Conservation (phyloP, 768 basidiomycete genomes). For the Suillus discolor region DNA sequence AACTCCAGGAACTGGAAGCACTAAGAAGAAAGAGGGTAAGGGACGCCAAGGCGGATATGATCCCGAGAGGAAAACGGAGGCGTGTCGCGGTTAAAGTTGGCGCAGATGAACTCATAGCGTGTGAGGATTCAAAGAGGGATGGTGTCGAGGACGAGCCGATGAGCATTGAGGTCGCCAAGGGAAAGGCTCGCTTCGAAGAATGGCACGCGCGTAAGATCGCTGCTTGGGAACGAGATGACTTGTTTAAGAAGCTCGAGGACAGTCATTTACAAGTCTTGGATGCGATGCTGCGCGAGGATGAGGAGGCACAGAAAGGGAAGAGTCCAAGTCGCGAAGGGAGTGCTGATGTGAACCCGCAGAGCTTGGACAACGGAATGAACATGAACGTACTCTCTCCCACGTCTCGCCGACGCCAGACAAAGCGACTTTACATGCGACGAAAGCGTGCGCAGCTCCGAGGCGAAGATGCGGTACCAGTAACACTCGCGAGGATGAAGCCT, state of each 20-base stretch:
- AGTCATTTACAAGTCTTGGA: slow-evolving; percentile 39
- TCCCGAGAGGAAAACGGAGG: slow-evolving; percentile 7
- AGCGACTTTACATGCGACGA: slow-evolving; percentile 73
- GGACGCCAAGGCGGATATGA: slow-evolving; percentile 12
- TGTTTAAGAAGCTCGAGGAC: slow-evolving; percentile 31
- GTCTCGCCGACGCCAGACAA: slow-evolving; percentile 56
- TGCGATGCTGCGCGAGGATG: slow-evolving; percentile 34
- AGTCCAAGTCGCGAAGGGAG: slow-evolving; percentile 5
- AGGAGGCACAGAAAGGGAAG: slow-evolving; percentile 19
- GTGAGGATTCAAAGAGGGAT: not conserved
- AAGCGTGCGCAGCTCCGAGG: slow-evolving; percentile 58
- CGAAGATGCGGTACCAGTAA: slow-evolving; percentile 11
- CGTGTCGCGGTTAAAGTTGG: slow-evolving; percentile 9
- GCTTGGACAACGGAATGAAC: slow-evolving; percentile 16
- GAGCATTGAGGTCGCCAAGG: not conserved
- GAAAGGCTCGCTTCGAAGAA: slow-evolving; percentile 8
- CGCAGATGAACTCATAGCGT: not conserved
- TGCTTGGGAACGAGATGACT: slow-evolving; percentile 31
- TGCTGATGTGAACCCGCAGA: not conserved
- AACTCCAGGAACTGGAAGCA: not conserved
- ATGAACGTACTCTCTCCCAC: slow-evolving; percentile 42
- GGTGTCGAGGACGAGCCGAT: not conserved
- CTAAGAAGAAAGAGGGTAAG: slow-evolving; percentile 8
- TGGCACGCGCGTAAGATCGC: not conserved
- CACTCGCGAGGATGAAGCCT: slow-evolving; percentile 38